These are phyloP conservation scores for Blastomyces emzantsi DNA, from an alignment of 2,329 filamentous ascomycete genomes.

Conservation along the genomic window DNA sequence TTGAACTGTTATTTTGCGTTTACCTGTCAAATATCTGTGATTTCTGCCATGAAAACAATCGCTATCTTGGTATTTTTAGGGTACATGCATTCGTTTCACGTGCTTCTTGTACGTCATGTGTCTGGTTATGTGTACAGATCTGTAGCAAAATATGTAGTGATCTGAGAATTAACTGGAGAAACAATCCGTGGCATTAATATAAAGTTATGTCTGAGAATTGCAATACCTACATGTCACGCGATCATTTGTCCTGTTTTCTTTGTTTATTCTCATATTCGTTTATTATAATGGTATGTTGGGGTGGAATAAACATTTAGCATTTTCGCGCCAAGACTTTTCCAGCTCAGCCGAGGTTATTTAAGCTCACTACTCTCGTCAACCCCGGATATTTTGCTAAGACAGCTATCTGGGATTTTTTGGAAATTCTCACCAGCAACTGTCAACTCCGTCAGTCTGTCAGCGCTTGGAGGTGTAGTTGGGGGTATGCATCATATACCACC, in stretches of 20 bases:
- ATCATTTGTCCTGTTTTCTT: too few species aligned
- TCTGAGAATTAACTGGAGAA: too few species aligned
- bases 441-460: background rate
- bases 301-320: too few species aligned
- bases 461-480: background rate
- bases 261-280: background rate
- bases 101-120: too few species aligned
- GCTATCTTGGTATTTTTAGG: too few species aligned
- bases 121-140: too few species aligned
- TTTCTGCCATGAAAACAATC: background rate
- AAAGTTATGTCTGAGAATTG: too few species aligned
- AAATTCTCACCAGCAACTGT: background rate
- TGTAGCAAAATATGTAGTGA: too few species aligned
- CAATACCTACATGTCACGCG: too few species aligned
- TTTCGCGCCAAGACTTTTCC: background rate
- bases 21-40: background rate
- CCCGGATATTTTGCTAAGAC: background rate
- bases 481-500: background rate
- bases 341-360: background rate
- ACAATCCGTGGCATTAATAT: too few species aligned
- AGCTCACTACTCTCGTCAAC: background rate
- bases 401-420: background rate
- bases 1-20: background rate
- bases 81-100: too few species aligned
- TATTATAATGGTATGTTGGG: background rate